Evolutionary conservation across 78 protist genomes (phyloP).

Genomic region (Monosiga brevicollis): DNA sequence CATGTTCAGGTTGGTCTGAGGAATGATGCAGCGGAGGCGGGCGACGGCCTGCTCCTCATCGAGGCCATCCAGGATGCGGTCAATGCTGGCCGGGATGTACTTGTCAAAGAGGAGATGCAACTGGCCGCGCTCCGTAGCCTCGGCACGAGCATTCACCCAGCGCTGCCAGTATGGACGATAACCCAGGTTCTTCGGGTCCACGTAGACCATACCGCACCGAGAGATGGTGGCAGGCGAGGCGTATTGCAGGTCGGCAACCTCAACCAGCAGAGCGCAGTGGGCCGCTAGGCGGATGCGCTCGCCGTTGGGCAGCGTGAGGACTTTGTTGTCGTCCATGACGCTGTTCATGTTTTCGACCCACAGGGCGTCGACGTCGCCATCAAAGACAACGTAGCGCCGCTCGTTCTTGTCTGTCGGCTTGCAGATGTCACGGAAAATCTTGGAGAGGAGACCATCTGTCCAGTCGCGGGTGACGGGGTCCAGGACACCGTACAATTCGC

Average conservation of each 20-base stretch:
- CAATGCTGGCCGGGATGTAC: conserved; percentile 30
- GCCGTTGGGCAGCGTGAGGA: conserved; percentile 84
- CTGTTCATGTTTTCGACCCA: conserved; percentile 91
- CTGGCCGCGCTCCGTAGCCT: conserved; percentile 5
- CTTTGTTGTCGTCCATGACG: conserved; percentile 90
- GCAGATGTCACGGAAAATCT: conserved; percentile 68
- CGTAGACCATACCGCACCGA: conserved; percentile 88
- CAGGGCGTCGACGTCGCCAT: conserved; percentile 78
- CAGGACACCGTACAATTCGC: conserved; percentile 82
- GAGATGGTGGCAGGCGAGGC: conserved; percentile 91
- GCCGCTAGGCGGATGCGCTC: conserved; percentile 71
- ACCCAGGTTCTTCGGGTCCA: conserved; percentile 80
- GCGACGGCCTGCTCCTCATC: neutral
- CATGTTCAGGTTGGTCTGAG: conserved; percentile 33
- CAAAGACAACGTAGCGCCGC: conserved; percentile 64
- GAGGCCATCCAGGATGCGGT: conserved; percentile 42
- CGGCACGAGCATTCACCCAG: conserved; percentile 30
- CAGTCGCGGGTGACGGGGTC: conserved; percentile 83
- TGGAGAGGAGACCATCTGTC: conserved; percentile 83
- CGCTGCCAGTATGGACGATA: conserved; percentile 37
- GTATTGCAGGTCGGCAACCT: conserved; percentile 73
- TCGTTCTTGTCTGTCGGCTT: conserved; percentile 30
- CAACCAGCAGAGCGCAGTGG: conserved; percentile 63
- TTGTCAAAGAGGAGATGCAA: conserved; percentile 32
- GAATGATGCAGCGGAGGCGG: neutral